phyloP scores from a whole-genome alignment of 1,284 basidiomycete genomes.

The Ganoderma sinense region DNA sequence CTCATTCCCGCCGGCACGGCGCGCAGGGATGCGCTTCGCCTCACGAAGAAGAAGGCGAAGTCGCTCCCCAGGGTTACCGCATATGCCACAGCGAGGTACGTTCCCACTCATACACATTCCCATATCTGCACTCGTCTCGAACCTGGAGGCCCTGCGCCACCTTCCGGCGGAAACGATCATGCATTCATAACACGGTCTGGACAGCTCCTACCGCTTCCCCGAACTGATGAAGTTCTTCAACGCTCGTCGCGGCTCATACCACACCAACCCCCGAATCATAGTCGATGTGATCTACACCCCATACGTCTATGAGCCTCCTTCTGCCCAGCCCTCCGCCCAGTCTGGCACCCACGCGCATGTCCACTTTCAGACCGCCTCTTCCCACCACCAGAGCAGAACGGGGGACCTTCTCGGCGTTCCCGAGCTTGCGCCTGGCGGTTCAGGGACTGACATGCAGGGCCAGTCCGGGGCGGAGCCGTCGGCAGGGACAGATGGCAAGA shows the following conservation, averaged over 20 bases:
- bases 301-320: constrained; percentile 72
- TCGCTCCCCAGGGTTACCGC: constrained; percentile 94
- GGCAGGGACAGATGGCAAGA: constrained; percentile 41
- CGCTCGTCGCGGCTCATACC: constrained; percentile 82
- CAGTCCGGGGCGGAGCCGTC: constrained; percentile 37
- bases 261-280: constrained; percentile 83
- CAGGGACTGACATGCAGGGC: constrained; percentile 16
- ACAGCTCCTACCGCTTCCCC: constrained; percentile 86
- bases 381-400: constrained; percentile 39
- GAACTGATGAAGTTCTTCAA: constrained; percentile 91
- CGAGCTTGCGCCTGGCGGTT: constrained; percentile 55
- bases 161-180: not conserved
- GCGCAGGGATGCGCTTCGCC: constrained; percentile 85
- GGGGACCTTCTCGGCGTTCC: constrained; percentile 80
- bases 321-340: constrained; percentile 25
- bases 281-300: constrained; percentile 87
- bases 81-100: constrained; percentile 92
- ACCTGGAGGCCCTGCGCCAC: not conserved
- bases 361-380: constrained; percentile 39
- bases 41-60: constrained; percentile 95
- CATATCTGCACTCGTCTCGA: not conserved
- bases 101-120: constrained; percentile 17
- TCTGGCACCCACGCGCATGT: constrained; percentile 35
- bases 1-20: constrained; percentile 96
- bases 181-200: constrained; percentile 10